Base-by-base conservation (phyloP, 371 early-diverging fungal genomes). In the Mortierella sp. region DNA sequence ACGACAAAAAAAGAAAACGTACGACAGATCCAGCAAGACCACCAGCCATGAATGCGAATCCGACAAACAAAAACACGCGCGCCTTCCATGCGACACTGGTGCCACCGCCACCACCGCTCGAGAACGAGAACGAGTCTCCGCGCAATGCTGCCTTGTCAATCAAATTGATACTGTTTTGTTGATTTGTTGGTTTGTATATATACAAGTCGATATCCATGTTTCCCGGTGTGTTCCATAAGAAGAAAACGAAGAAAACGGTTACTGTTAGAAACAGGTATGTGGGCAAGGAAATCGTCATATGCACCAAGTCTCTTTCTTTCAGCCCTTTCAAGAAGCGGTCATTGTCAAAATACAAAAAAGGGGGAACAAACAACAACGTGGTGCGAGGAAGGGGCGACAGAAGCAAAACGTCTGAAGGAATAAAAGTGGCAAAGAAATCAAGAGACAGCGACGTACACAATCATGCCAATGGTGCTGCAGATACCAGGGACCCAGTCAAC, bases 401-500 rank as follows among this genome's bases (percentile, higher is more conserved):
- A 44, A 44, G 45, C 2, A 28, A 55, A 55, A 54, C 42, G 42
- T 1, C 5, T 13, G 8, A 47, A 47, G 9, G 47, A 50, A 2
- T 2, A 63, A 63, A 31, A 6, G 19, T n/a, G 31, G 31, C 3
- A 31, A 26, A 28, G 31, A 0, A 55, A 55, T n/a, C 16, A 60
- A 60, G 16, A 13, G 4, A 58, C 0, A 26, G 14, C 2, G 38
- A 68, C 80, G 83, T 91, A 92, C 96, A 94, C 89, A 75, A 95
- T 90, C 90, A 96, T 91, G 47, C 95, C 93, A 10, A 96, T 76
- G 0, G 95, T 94, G 21, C 94, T 93, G 14, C 94, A 82, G 76
- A 96, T 92, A 13, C 96, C 95, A 11, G 95, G 93, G 0, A 92
- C 89, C 94, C 94, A 96, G 84, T 96, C 96, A 63, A 94, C 96